Base-by-base conservation (phyloP, 257 asterid genomes). In the Parsonsia alboflavescens region DNA sequence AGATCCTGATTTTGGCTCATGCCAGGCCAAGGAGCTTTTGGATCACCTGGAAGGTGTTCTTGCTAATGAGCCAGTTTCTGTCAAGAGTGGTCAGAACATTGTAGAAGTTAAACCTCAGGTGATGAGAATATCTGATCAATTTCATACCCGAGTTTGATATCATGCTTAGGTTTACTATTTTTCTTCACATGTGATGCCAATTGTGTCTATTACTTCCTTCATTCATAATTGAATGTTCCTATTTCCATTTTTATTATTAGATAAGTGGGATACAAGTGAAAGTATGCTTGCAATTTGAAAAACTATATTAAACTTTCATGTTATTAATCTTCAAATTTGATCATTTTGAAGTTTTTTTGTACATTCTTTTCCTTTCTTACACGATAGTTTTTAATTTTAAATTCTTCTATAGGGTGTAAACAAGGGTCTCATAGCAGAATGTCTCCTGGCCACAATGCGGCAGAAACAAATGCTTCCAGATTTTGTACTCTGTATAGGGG, bases 91-190 rank as follows among this genome's bases (percentile, higher is more conserved):
- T 59, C 95, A 81, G 68, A 73, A 88, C 87, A 83, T 88, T 67
- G 91, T 91, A 13, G 96, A 91, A 87, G 97, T 91, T 42, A 89
- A 91, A 79, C 97, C 97, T 75, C 97, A 88, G 97, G 97, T 89
- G 45, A 75, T 85, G 48, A 70, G 8, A 56, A 48, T 42, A 7
- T 42, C 9, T 42, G 46, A 42, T 42, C 7, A 2, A 42, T 42
- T 2, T 7, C 46, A 42, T 54, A 21, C 9, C 9, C 5, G 61
- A 54, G 61, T n/a, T n/a, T 6, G 7, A 54, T 6, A 15, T 54
- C 1, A 54, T 54, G 61, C 22, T 21, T 54, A 54, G 61, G 26
- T 54, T 21, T 17, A 6, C 61, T 21, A 54, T 21, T 54, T n/a
- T 46, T 21, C 46, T 42, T 2, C 9, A 42, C 2, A 33, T 33